Percentiles rank a stretch among this genome's conserved stretches.
Evolutionary conservation across 306 rosid species (phyloP).

Genomic region (Prunus armeniaca): DNA sequence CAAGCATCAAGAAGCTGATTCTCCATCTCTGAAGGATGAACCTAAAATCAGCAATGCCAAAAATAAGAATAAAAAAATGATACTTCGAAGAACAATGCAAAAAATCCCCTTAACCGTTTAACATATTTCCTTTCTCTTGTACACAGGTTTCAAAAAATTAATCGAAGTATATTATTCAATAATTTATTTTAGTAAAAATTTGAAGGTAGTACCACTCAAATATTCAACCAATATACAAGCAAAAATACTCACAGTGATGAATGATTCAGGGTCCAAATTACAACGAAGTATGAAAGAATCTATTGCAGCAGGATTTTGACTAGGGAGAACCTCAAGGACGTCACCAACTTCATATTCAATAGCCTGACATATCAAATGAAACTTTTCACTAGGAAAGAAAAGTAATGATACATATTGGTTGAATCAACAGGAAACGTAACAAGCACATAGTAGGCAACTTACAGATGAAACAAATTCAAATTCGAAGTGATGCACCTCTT

Average conservation of each 20-base stretch:
- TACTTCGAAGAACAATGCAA: neutral
- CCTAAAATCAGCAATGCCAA: constrained; percentile 44
- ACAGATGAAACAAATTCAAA: constrained; percentile 74
- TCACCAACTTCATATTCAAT: constrained; percentile 71
- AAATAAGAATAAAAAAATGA: neutral
- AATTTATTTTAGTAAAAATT: neutral
- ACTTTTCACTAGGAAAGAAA: constrained; percentile 5
- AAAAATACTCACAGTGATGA: constrained; percentile 62
- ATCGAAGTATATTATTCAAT: neutral
- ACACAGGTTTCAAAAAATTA: neutral
- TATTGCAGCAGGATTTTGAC: constrained; percentile 64
- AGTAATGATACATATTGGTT: neutral
- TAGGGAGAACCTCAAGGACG: constrained; percentile 75
- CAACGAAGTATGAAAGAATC: constrained; percentile 69
- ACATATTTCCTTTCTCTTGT: neutral
- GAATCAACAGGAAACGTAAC: neutral
- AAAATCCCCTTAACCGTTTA: neutral
- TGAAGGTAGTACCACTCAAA: neutral
- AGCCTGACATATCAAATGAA: constrained; percentile 38
- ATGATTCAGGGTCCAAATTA: constrained; percentile 75
- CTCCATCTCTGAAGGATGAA: constrained; percentile 45
- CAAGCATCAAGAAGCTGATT: constrained; percentile 24
- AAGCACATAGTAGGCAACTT: constrained; percentile 23
- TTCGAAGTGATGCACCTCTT: constrained; percentile 83
- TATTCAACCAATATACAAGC: constrained; percentile 8